phyloP scores from a whole-genome alignment of 108 stramenopile species.

The Skeletonema marinoi region DNA sequence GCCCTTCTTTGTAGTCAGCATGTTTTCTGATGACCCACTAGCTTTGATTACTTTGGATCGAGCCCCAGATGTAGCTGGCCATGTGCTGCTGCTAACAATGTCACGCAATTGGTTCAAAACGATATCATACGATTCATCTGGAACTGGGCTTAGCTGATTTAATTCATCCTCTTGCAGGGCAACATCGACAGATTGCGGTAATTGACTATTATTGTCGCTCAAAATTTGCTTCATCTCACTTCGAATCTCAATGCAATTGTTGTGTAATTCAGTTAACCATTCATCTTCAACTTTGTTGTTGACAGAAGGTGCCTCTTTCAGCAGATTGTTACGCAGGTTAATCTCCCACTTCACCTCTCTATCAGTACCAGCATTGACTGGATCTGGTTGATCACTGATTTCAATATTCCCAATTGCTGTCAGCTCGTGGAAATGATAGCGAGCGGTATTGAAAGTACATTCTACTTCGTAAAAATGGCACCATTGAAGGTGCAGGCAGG shows the following conservation, averaged over 20 bases:
- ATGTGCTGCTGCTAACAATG: constrained; percentile 39
- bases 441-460: constrained; percentile 54
- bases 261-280: constrained; percentile 50
- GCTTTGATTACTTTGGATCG: constrained; percentile 61
- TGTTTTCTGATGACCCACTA: constrained; percentile 18
- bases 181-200: not conserved
- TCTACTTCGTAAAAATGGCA: constrained; percentile 13
- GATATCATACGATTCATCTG: constrained; percentile 21
- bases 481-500: constrained; percentile 49
- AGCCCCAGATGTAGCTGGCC: constrained; percentile 77
- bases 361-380: constrained; percentile 9
- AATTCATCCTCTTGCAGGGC: not conserved
- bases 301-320: not conserved
- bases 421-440: constrained; percentile 76
- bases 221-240: not conserved
- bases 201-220: not conserved
- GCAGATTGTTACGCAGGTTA: constrained; percentile 8
- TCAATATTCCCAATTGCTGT: constrained; percentile 13
- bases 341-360: constrained; percentile 35
- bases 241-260: not conserved
- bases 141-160: constrained; percentile 2
- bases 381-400: not conserved
- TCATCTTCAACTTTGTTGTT: constrained; percentile 14
- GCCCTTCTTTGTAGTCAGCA: constrained; percentile 30
- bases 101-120: constrained; percentile 44